Evolutionary conservation across 2,329 filamentous ascomycete species (phyloP).

Genomic region (Talaromyces rugulosus): DNA sequence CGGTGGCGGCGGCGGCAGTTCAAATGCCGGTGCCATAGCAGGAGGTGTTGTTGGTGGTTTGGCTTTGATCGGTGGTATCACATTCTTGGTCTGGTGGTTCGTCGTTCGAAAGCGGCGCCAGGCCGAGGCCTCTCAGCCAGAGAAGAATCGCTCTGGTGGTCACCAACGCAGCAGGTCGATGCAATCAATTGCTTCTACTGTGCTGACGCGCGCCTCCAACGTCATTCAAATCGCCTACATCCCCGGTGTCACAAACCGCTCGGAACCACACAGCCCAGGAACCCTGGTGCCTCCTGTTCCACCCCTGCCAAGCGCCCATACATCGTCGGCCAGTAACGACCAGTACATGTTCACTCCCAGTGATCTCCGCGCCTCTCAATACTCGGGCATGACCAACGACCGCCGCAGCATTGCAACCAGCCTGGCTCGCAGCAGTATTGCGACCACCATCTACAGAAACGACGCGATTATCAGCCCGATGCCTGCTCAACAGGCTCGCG

Average conservation of each 20-base stretch:
- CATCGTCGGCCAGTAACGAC: constrained; percentile 50
- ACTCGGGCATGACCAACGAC: constrained; percentile 66
- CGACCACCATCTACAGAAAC: constrained; percentile 90
- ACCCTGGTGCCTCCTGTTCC: constrained; percentile 87
- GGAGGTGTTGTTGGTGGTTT: constrained; percentile 88
- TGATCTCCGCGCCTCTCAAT: constrained; percentile 86
- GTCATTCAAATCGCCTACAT: constrained; percentile 99
- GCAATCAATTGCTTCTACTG: constrained; percentile 93
- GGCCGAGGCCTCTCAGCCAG: constrained; percentile 48
- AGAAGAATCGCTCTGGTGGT: constrained; percentile 35
- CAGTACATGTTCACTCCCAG: constrained; percentile 92
- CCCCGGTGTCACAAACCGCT: constrained; percentile 90
- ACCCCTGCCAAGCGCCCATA: constrained; percentile 64
- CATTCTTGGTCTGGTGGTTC: constrained; percentile 82
- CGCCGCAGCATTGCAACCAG: constrained; percentile 49
- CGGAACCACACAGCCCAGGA: constrained; percentile 74
- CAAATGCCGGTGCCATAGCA: constrained; percentile 79
- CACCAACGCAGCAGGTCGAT: constrained; percentile 62
- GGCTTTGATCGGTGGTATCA: constrained; percentile 65
- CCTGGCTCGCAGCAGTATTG: constrained; percentile 61
- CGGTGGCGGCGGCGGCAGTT: constrained; percentile 36
- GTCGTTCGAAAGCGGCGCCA: constrained; percentile 73
- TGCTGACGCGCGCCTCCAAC: constrained; percentile 93
- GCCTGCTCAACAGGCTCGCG: constrained; percentile 79
- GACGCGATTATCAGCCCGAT: constrained; percentile 75